A percentile compares a stretch with the other conserved stretches of the same genome.
Evolutionary conservation across 225 moss, liverwort and hornwort genomes (phyloP).

Genomic region (Thuidium tamariscinum): DNA sequence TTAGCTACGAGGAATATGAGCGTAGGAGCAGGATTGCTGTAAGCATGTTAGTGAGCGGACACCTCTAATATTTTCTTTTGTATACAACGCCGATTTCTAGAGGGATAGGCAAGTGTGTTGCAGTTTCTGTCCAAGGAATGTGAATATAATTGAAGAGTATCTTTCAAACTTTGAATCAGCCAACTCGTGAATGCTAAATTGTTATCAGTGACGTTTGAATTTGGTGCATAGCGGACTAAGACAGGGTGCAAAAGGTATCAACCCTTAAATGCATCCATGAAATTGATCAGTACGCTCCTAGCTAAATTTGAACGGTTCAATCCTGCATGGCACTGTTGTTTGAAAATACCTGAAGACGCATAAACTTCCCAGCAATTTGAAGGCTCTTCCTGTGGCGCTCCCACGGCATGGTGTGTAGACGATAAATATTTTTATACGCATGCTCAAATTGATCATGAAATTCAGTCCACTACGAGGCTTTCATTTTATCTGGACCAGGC

Average conservation of each 20-base stretch:
- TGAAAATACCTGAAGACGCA: background rate
- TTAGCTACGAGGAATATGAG: background rate
- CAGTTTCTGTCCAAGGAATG: background rate
- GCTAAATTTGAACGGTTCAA: background rate
- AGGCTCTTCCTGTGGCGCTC: background rate
- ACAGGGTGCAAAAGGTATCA: background rate
- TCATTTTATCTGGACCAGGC: background rate
- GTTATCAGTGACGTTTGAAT: background rate
- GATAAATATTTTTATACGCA: too few species aligned
- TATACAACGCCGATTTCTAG: background rate
- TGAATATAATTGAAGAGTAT: background rate
- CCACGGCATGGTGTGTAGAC: background rate
- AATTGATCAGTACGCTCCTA: background rate
- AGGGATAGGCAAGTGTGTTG: background rate
- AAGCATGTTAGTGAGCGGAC: background rate
- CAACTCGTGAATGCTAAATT: background rate
- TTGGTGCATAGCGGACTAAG: background rate
- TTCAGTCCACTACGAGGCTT: background rate
- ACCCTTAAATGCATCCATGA: background rate
- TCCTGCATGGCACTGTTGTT: background rate
- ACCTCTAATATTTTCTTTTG: background rate
- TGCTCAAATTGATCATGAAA: background rate
- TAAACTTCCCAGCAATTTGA: background rate
- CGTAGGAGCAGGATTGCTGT: background rate
- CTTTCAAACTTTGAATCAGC: background rate